Evolutionary conservation across 345 rosid species (phyloP).

Genomic region (Salix arbutifolia): DNA sequence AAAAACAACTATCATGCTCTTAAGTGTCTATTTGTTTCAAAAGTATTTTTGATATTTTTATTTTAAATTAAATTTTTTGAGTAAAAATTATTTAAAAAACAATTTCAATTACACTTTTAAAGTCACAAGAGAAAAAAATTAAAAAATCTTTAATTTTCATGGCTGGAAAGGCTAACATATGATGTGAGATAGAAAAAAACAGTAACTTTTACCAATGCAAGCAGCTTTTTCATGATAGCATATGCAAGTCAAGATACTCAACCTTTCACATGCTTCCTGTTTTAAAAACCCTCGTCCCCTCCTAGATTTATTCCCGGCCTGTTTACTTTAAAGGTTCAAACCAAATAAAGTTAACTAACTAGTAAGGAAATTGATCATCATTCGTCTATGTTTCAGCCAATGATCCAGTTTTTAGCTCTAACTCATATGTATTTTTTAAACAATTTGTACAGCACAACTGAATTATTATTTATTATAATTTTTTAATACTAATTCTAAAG

Average conservation of each 20-base stretch:
- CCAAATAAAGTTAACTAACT: neutral
- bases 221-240: neutral
- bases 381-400: neutral
- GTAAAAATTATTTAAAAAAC: too few species aligned
- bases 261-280: constrained; percentile 18
- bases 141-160: neutral
- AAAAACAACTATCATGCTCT: too few species aligned
- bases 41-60: too few species aligned
- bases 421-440: neutral
- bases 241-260: constrained; percentile 4
- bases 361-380: too few species aligned
- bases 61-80: too few species aligned
- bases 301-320: neutral
- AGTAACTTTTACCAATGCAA: neutral
- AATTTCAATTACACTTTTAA: too few species aligned
- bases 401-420: neutral
- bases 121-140: too few species aligned
- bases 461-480: too few species aligned
- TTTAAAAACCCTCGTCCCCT: neutral
- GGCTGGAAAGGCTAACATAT: neutral
- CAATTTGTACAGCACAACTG: too few species aligned
- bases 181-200: neutral
- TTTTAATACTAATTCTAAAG: too few species aligned
- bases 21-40: too few species aligned
- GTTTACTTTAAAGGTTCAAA: neutral